These are phyloP conservation scores for Lactarius indigo DNA, from an alignment of 768 basidiomycete species.

Conservation along the genomic window DNA sequence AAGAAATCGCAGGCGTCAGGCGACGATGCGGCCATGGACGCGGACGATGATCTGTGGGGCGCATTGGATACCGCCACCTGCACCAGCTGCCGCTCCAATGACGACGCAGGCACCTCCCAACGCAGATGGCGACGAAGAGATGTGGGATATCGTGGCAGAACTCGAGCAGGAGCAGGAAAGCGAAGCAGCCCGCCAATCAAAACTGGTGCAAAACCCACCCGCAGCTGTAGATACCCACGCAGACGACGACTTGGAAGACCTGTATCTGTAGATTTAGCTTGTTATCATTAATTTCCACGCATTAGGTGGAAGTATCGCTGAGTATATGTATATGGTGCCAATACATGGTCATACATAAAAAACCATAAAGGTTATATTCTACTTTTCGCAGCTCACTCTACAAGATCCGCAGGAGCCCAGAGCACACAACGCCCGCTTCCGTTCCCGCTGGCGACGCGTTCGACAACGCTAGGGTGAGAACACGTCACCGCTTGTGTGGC, in stretches of 20 bases:
- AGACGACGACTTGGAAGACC: slow-evolving; percentile 50
- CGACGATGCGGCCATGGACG: slow-evolving; percentile 26
- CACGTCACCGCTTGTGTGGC: slow-evolving; percentile 91
- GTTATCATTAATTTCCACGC: background rate
- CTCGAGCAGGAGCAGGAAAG: slow-evolving; percentile 37
- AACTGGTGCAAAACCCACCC: background rate
- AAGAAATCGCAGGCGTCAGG: slow-evolving; percentile 12
- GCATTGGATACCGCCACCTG: slow-evolving; percentile 23
- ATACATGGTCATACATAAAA: background rate
- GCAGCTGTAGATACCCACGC: slow-evolving; percentile 6
- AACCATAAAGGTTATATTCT: background rate
- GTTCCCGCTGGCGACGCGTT: slow-evolving; percentile 74
- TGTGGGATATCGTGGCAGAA: slow-evolving; percentile 69
- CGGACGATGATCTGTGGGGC: slow-evolving; percentile 41
- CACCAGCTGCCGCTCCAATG: slow-evolving; percentile 6
- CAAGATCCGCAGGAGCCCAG: slow-evolving; percentile 55
- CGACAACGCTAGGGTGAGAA: slow-evolving; percentile 72
- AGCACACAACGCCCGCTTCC: slow-evolving; percentile 75
- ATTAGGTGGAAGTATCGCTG: background rate
- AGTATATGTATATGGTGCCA: background rate
- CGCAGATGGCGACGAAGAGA: slow-evolving; percentile 53
- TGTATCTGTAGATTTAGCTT: slow-evolving; percentile 43
- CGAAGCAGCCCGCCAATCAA: background rate
- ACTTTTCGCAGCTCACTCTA: background rate
- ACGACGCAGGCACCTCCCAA: slow-evolving; percentile 19